These are phyloP conservation scores for Umbilicaria muhlenbergii DNA, from an alignment of 495 filamentous ascomycete species.

Conservation along the genomic window DNA sequence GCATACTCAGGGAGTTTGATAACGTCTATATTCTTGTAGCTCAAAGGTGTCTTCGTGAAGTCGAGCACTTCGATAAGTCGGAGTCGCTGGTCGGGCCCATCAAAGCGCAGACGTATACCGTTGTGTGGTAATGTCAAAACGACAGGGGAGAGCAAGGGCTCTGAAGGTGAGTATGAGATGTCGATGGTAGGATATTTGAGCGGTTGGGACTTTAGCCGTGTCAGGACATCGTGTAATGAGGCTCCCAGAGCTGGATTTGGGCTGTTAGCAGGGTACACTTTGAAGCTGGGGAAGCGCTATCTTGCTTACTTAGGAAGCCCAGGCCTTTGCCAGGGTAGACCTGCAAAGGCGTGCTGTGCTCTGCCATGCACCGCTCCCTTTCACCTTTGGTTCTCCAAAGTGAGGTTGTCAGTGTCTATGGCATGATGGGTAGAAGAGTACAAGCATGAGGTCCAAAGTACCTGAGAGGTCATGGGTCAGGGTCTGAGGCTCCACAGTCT, in stretches of 20 bases:
- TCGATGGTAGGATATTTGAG: conserved; percentile 70
- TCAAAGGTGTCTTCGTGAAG: conserved; percentile 70
- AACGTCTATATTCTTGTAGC: conserved; percentile 76
- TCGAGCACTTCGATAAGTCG: conserved; percentile 82
- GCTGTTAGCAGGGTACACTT: not conserved
- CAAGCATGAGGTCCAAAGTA: too few relatives aligned
- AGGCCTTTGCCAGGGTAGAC: conserved; percentile 63
- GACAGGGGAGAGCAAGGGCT: conserved; percentile 59
- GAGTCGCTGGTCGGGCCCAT: conserved; percentile 82
- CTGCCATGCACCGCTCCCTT: too few relatives aligned
- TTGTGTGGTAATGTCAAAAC: conserved; percentile 63
- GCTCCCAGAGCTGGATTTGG: conserved; percentile 54
- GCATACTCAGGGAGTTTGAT: conserved; percentile 40
- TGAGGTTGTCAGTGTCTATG: too few relatives aligned
- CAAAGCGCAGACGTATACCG: conserved; percentile 79
- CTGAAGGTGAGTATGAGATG: conserved; percentile 50
- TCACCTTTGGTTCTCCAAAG: too few relatives aligned
- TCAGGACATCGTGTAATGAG: conserved; percentile 77
- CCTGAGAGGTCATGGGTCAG: too few relatives aligned
- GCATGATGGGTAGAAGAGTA: too few relatives aligned
- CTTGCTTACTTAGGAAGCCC: conserved; percentile 55
- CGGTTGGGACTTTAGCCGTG: conserved; percentile 69
- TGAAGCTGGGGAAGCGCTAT: not conserved
- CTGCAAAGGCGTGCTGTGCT: conserved; percentile 19
- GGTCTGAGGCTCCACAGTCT: too few relatives aligned